phyloP scores from a whole-genome alignment of 1,284 basidiomycete species.

The Sporisorium iseilematis-ciliati region DNA sequence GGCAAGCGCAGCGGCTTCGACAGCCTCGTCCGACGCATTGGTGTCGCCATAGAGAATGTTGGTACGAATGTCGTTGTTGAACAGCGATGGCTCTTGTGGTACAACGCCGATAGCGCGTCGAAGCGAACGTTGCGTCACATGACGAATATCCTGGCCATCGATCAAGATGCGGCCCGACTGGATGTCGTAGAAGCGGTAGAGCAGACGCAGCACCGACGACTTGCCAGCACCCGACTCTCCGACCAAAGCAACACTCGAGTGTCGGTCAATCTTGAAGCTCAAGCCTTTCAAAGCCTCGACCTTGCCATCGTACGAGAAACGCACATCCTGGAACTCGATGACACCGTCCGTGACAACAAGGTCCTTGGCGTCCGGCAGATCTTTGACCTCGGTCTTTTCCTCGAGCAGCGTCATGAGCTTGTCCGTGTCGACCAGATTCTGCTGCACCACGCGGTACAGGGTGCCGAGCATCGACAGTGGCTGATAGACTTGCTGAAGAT shows the following conservation, averaged over 20 bases:
- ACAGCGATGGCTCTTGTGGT: constrained; percentile 74
- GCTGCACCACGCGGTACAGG: constrained; percentile 69
- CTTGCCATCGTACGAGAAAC: constrained; percentile 78
- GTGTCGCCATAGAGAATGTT: constrained; percentile 66
- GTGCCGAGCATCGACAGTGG: constrained; percentile 63
- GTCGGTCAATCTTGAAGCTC: constrained; percentile 85
- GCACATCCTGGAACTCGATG: constrained; percentile 79
- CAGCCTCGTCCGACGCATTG: constrained; percentile 60
- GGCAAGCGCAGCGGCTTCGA: constrained; percentile 62
- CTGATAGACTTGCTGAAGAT: constrained; percentile 77
- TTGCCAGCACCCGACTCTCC: constrained; percentile 81
- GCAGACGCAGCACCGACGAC: constrained; percentile 82
- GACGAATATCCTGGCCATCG: constrained; percentile 85
- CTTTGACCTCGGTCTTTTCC: constrained; percentile 79
- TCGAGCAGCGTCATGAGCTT: constrained; percentile 69
- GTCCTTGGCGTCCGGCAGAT: constrained; percentile 80
- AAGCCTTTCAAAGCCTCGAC: constrained; percentile 80
- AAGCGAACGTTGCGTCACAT: constrained; percentile 82
- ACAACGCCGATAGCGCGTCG: constrained; percentile 81
- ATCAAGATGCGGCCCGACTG: constrained; percentile 72
- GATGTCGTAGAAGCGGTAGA: constrained; percentile 91
- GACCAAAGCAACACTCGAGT: constrained; percentile 61
- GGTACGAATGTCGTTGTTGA: constrained; percentile 79
- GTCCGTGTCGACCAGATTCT: constrained; percentile 75
- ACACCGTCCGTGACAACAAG: constrained; percentile 79